Percentiles rank a stretch among this genome's conserved stretches.
phyloP scores from a whole-genome alignment of 352 stramenopile genomes.

The Phytopythium oedochilum region DNA sequence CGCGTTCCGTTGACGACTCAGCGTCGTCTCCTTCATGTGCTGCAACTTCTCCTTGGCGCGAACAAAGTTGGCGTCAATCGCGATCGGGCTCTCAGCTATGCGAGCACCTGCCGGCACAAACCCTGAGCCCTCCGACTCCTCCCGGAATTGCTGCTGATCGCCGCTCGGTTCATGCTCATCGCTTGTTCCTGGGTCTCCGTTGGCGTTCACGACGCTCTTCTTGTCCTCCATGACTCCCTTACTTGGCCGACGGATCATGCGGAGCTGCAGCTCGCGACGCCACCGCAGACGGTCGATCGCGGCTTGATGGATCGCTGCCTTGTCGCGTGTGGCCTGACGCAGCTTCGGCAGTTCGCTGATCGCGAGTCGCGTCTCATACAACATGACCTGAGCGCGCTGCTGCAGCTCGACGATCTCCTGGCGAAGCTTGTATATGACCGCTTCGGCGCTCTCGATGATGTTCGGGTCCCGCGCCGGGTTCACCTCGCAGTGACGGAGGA shows the following conservation, averaged over 20 bases:
- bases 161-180: background rate
- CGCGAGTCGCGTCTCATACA: conserved; percentile 63
- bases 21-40: conserved; percentile 66
- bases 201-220: conserved; percentile 3
- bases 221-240: conserved; percentile 7
- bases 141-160: background rate
- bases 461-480: conserved; percentile 72
- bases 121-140: background rate
- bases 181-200: background rate
- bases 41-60: conserved; percentile 70
- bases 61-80: conserved; percentile 37
- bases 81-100: background rate
- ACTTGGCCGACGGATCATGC: conserved; percentile 29
- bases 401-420: conserved; percentile 65
- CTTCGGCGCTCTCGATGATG: conserved; percentile 70
- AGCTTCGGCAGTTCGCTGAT: conserved; percentile 62
- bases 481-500: conserved; percentile 75
- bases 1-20: conserved; percentile 47
- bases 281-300: conserved; percentile 59
- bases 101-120: too few species aligned
- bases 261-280: conserved; percentile 59
- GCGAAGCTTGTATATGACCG: conserved; percentile 48
- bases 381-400: conserved; percentile 63
- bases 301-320: conserved; percentile 57
- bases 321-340: conserved; percentile 58